Conservation (phyloP, 306 rosid genomes). For the Vigna hirtella region DNA sequence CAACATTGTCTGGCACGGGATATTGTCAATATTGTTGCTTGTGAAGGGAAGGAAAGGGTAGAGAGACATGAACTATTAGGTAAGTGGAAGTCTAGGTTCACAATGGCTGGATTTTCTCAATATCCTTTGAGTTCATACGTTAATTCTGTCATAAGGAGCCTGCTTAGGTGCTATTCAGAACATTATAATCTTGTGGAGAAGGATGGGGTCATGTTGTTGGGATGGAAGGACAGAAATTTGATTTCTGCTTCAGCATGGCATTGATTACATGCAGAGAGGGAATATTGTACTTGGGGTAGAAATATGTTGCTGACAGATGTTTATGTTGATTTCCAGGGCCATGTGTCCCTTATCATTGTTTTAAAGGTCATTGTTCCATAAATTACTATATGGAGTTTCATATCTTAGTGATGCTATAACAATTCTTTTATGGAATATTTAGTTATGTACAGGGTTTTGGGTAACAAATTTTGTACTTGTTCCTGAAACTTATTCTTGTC, state of each 20-base stretch:
- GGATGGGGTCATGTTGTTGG: constrained; percentile 82
- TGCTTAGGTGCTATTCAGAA: constrained; percentile 71
- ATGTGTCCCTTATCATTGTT: constrained; percentile 13
- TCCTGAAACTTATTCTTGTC: background rate
- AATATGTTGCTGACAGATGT: constrained; percentile 11
- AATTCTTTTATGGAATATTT: constrained; percentile 30
- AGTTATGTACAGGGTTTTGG: background rate
- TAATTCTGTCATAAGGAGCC: constrained; percentile 65
- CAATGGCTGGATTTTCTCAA: constrained; percentile 85
- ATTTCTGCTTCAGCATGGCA: constrained; percentile 91
- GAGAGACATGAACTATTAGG: constrained; percentile 87
- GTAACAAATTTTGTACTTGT: constrained; percentile 22
- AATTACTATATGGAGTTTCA: constrained; percentile 1
- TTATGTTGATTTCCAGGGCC: background rate
- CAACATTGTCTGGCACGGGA: constrained; percentile 87
- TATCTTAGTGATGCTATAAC: background rate
- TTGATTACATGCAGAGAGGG: constrained; percentile 42
- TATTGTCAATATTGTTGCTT: constrained; percentile 76
- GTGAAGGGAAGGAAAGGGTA: constrained; percentile 81
- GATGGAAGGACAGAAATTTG: constrained; percentile 82
- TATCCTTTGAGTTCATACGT: constrained; percentile 77
- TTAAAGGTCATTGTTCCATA: background rate
- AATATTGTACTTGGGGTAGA: constrained; percentile 32
- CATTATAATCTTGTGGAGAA: constrained; percentile 75
- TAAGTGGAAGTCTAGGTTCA: constrained; percentile 86